Conservation (phyloP, 2,329 filamentous ascomycete species). For the Xylariaceae sp. region DNA sequence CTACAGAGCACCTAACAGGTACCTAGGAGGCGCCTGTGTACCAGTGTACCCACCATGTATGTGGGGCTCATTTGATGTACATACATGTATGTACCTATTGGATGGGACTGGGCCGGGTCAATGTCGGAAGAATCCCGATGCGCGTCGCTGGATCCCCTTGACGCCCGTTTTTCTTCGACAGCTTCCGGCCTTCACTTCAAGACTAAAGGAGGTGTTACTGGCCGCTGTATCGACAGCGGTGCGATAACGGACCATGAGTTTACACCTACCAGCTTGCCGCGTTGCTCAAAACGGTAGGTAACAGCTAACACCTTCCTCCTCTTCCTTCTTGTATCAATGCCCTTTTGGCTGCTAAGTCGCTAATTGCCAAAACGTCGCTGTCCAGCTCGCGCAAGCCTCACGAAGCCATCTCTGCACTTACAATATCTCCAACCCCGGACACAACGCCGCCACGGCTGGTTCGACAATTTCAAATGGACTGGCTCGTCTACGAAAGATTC, state of each 20-base stretch:
- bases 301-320: conserved; percentile 15
- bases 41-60: too few relatives aligned
- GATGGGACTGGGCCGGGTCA: too few relatives aligned
- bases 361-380: background rate
- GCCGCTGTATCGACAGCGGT: conserved; percentile 7
- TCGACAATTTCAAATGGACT: conserved; percentile 28
- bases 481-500: conserved; percentile 1
- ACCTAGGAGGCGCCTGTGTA: too few relatives aligned
- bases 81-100: too few relatives aligned
- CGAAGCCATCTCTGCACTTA: conserved; percentile 21
- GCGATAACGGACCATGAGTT: conserved; percentile 56
- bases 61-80: too few relatives aligned
- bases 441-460: conserved; percentile 39
- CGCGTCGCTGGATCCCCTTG: too few relatives aligned
- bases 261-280: conserved; percentile 58
- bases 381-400: conserved; percentile 18
- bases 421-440: conserved; percentile 27
- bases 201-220: conserved; percentile 6
- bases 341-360: background rate
- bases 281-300: conserved; percentile 54
- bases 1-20: too few relatives aligned
- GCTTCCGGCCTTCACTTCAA: too few relatives aligned
- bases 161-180: too few relatives aligned
- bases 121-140: conserved; percentile 4
- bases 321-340: background rate